phyloP scores from a whole-genome alignment of 257 asterid genomes.

The Anisodus tanguticus region DNA sequence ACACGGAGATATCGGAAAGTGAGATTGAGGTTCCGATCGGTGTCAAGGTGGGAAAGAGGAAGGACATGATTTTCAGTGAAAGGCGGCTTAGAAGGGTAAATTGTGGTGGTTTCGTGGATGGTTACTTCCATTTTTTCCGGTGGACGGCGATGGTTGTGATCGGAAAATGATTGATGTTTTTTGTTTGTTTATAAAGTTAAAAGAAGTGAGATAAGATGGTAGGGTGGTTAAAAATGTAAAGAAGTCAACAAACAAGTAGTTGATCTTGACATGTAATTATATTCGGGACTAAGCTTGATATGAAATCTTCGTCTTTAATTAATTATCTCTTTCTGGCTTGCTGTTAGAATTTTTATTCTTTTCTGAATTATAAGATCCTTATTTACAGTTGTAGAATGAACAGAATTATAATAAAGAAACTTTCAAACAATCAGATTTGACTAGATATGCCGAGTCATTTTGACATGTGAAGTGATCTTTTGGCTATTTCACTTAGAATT shows the following conservation, averaged over 20 bases:
- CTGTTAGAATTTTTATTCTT: too few species aligned
- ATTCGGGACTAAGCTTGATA: too few species aligned
- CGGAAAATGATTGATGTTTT: neutral
- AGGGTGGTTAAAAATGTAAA: neutral
- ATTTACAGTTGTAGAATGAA: too few species aligned
- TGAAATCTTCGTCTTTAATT: too few species aligned
- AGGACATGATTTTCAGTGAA: constrained; percentile 57
- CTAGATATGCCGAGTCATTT: too few species aligned
- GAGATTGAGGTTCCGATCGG: constrained; percentile 70
- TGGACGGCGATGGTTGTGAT: neutral
- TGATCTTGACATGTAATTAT: too few species aligned
- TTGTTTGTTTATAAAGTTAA: neutral
- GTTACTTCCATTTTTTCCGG: constrained; percentile 47
- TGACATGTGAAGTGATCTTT: too few species aligned
- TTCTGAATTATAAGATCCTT: too few species aligned
- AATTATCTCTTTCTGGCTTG: too few species aligned
- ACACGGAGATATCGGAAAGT: constrained; percentile 83
- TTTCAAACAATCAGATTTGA: too few species aligned
- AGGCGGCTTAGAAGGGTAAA: constrained; percentile 55
- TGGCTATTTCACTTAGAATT: too few species aligned
- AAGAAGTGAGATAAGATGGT: neutral
- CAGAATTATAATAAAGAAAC: too few species aligned
- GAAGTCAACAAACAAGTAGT: neutral
- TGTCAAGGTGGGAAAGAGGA: constrained; percentile 87
- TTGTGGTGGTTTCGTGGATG: constrained; percentile 49